phyloP scores from a whole-genome alignment of 1,284 basidiomycete genomes.

The Melampsora americana region DNA sequence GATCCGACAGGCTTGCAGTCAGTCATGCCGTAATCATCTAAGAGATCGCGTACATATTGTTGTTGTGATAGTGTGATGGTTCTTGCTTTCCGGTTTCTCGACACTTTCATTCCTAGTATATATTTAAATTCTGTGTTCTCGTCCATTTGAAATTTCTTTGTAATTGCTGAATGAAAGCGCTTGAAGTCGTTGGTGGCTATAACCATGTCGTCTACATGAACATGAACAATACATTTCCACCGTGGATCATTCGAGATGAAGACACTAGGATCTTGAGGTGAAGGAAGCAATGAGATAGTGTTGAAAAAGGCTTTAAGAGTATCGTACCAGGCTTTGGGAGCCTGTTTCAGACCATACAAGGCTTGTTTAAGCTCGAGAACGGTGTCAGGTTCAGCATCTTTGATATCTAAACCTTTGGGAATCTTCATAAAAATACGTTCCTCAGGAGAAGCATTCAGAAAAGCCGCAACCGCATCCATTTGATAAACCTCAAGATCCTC shows the following conservation, averaged over 20 bases:
- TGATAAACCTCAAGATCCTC: slow-evolving; percentile 1
- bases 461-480: slow-evolving; percentile 13
- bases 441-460: not conserved
- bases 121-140: not conserved
- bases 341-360: slow-evolving; percentile 27
- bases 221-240: not conserved
- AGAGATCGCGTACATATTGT: not conserved
- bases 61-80: too few species aligned
- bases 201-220: too few species aligned
- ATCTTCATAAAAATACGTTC: slow-evolving; percentile 13
- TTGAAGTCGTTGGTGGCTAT: not conserved
- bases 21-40: not conserved
- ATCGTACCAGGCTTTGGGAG: too few species aligned
- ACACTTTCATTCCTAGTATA: too few species aligned
- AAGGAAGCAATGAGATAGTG: not conserved
- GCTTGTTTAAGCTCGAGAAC: slow-evolving; percentile 8
- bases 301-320: not conserved
- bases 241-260: not conserved
- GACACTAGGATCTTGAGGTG: not conserved
- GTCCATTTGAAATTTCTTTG: not conserved
- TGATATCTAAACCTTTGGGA: too few species aligned
- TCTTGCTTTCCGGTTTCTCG: too few species aligned
- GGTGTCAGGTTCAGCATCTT: not conserved
- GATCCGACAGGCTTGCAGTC: not conserved
- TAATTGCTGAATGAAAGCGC: not conserved